These are phyloP conservation scores for Salix dunnii DNA, from an alignment of 345 rosid species.

Conservation along the genomic window DNA sequence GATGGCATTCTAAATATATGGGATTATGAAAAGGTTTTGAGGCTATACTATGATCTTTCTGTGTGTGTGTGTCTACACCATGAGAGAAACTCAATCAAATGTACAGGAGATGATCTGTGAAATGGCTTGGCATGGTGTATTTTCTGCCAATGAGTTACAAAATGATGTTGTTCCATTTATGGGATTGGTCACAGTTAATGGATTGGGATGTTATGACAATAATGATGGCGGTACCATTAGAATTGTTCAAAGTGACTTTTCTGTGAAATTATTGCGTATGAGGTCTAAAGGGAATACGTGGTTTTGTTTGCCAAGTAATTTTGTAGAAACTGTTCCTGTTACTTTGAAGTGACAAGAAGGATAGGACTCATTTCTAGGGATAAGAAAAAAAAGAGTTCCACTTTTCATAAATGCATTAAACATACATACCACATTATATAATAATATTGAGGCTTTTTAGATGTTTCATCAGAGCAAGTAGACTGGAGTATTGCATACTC, in stretches of 20 bases:
- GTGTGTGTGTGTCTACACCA: background rate
- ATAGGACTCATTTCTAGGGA: background rate
- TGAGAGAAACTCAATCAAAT: background rate
- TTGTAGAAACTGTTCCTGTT: background rate
- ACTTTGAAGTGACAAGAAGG: background rate
- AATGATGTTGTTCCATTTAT: background rate
- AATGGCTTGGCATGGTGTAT: background rate
- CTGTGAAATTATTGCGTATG: background rate
- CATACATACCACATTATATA: background rate
- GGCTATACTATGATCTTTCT: background rate
- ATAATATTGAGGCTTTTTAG: background rate
- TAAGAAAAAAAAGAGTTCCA: no score
- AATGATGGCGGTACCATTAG: background rate
- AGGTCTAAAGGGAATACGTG: background rate
- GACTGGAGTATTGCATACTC: background rate
- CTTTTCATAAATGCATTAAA: background rate
- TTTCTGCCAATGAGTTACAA: background rate
- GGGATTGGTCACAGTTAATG: background rate
- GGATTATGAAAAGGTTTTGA: slow-evolving; percentile 28
- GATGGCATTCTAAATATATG: slow-evolving; percentile 32
- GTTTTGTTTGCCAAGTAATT: background rate
- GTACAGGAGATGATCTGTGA: background rate
- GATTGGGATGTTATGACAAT: background rate
- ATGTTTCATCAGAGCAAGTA: background rate
- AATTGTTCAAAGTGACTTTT: background rate